Base-by-base conservation (phyloP, 2,329 filamentous ascomycete genomes). In the Talaromyces sp. region DNA sequence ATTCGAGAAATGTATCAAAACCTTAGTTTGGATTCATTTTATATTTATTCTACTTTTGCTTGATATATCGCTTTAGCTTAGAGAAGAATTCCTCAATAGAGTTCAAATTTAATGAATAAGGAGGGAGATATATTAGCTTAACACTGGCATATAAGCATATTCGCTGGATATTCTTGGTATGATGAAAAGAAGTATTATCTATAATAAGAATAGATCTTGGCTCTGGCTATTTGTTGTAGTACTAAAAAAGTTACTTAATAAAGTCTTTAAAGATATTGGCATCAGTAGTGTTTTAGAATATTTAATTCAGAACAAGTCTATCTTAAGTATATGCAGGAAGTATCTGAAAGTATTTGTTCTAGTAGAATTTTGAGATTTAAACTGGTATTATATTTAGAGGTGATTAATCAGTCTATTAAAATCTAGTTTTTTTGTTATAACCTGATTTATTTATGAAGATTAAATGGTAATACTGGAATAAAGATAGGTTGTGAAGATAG, bases 371-470 rank as follows among this genome's bases (percentile, higher is more conserved):
- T 5, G 63, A 60, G 9, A 68, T 57, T 60, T 70, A 59, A 21
- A 69, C 46, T 17, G 68, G 71, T 14, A 69, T 65, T 38, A 69
- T 62, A 17, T 72, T 69, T 8, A 62, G 62, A 14, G 69, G 73
- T 57, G 72, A 70, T 74, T 69, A 77, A 69, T 65, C 19, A 66
- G 65, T 62, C 71, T 75, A 60, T 77, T 69, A 64, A 66, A 75
- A 75, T 3, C 72, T 69, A 61, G 75, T 1, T 14, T 9, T 2
- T 43, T 31, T 31, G 10, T 31, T 9, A n/a, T n/a, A n/a, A n/a
- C n/a, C n/a, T n/a, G n/a, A n/a, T n/a, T n/a, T n/a, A n/a, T n/a
- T n/a, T n/a, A n/a, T n/a, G n/a, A n/a, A n/a, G n/a, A n/a, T n/a
- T n/a, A n/a, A n/a, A n/a, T n/a, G n/a, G n/a, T n/a, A n/a, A n/a